A percentile compares a stretch with the other conserved stretches of the same genome.
Conservation (phyloP, 305 asterid species). For the Plantago rigida region DNA sequence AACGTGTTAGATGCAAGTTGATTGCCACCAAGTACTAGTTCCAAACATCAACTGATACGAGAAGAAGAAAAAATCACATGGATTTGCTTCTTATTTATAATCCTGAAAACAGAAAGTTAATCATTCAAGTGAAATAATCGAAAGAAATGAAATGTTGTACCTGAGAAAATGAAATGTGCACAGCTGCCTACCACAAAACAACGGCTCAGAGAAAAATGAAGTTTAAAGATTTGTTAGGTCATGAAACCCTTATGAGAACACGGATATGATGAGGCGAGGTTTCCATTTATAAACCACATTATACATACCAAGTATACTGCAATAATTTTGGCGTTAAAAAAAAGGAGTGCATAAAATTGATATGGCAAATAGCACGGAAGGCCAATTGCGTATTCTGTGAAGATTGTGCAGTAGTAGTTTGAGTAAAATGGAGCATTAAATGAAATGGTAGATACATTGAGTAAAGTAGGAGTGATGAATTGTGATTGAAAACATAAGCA, state of each 20-base stretch:
- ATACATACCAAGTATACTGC: neutral
- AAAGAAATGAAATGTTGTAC: too few species aligned
- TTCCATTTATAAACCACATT: neutral
- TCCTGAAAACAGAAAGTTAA: too few species aligned
- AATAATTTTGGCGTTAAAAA: too few species aligned
- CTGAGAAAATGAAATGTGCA: neutral
- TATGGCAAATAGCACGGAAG: too few species aligned
- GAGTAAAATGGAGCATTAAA: too few species aligned
- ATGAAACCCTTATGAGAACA: neutral
- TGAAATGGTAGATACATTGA: too few species aligned
- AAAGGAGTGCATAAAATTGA: too few species aligned
- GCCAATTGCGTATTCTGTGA: too few species aligned
- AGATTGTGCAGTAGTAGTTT: too few species aligned
- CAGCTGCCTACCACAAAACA: neutral
- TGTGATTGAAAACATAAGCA: too few species aligned
- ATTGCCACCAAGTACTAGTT: neutral
- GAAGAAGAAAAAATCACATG: neutral
- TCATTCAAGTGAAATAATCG: neutral
- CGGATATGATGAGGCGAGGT: neutral
- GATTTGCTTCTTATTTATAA: too few species aligned
- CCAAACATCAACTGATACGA: neutral
- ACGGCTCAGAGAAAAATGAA: neutral
- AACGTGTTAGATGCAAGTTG: neutral
- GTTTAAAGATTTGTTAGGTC: neutral
- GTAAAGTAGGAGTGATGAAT: too few species aligned